These are phyloP conservation scores for Lanmaoa rubissima DNA, from an alignment of 768 basidiomycete species.

Conservation along the genomic window DNA sequence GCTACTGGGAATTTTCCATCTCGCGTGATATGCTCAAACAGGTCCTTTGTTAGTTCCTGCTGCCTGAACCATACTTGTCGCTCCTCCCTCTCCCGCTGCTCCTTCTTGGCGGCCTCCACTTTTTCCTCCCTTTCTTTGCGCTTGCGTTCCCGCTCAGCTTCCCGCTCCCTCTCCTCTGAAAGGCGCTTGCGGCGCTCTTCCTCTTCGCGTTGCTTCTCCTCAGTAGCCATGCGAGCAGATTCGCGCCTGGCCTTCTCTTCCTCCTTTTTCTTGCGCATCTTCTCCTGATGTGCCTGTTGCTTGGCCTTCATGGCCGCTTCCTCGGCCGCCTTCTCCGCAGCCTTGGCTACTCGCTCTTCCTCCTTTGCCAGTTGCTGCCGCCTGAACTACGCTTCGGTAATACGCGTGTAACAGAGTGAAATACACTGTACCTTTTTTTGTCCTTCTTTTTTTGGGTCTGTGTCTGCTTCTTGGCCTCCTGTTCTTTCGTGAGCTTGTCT, in stretches of 20 bases:
- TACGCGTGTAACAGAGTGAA: neutral
- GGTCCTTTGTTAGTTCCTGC: too few relatives aligned
- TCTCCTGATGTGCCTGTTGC: constrained; percentile 76
- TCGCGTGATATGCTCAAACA: too few relatives aligned
- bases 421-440: constrained; percentile 77
- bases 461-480: constrained; percentile 89
- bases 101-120: constrained; percentile 33
- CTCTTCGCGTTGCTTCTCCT: constrained; percentile 78
- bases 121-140: constrained; percentile 74
- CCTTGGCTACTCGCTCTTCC: constrained; percentile 79
- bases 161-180: constrained; percentile 78
- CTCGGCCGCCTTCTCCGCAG: constrained; percentile 83
- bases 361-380: constrained; percentile 92
- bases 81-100: constrained; percentile 56
- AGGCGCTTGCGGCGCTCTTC: constrained; percentile 78
- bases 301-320: constrained; percentile 77
- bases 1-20: too few relatives aligned
- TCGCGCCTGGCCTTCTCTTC: constrained; percentile 86
- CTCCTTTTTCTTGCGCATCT: constrained; percentile 75
- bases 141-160: constrained; percentile 72
- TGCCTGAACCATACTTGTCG: too few relatives aligned
- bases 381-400: constrained; percentile 40
- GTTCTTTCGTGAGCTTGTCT: constrained; percentile 80
- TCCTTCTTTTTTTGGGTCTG: constrained; percentile 99
- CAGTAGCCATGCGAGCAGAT: constrained; percentile 66